These are phyloP conservation scores for Nicotiana paniculata DNA, from an alignment of 257 asterid species.

Conservation along the genomic window DNA sequence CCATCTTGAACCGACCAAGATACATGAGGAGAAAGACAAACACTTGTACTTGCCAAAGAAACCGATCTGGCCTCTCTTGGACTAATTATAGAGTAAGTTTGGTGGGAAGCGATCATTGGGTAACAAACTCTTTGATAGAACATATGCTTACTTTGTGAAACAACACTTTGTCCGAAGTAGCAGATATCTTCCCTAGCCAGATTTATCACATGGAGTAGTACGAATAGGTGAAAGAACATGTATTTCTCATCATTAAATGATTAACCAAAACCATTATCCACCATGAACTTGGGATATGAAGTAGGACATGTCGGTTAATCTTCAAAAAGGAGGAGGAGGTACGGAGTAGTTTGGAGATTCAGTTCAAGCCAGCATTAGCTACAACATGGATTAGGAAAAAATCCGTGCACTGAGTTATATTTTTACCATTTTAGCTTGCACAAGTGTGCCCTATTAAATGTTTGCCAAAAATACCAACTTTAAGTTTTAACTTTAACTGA, in stretches of 20 bases:
- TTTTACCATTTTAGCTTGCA: neutral
- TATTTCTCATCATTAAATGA: neutral
- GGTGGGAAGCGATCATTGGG: neutral
- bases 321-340: neutral
- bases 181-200: neutral
- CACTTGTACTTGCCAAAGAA: neutral
- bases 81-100: neutral
- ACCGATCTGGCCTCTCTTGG: neutral
- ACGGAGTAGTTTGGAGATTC: neutral
- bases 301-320: neutral
- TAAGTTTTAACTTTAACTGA: neutral
- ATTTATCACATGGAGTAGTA: neutral
- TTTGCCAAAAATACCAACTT: neutral
- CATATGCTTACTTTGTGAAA: neutral
- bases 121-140: neutral
- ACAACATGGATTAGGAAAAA: neutral
- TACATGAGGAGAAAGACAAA: neutral
- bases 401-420: neutral
- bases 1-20: neutral
- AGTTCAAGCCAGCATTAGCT: neutral
- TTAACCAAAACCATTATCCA: neutral
- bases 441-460: neutral
- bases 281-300: constrained; percentile 1
- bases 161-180: neutral
- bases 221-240: neutral